Evolutionary conservation across 2,329 filamentous ascomycete species (phyloP), one percentile per base, ranked within the genome.

Genomic region (Chrysoporthe puriensis): DNA sequence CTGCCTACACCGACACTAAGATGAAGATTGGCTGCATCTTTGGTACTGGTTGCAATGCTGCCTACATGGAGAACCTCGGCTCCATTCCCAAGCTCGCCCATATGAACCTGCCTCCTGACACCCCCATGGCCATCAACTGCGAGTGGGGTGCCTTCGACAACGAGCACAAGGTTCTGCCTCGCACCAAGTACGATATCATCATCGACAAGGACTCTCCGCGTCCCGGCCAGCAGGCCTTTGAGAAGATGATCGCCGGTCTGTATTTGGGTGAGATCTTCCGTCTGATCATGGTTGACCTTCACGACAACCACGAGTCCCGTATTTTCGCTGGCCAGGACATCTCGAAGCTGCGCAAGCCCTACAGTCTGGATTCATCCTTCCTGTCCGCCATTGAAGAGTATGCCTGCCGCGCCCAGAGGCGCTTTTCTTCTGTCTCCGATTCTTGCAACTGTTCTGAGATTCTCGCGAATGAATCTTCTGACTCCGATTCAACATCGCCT

Each of bases 21-120:
- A 96, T 97, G 88, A 94, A 90, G 81, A 96, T 98, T 75, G 96
- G 96, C 66, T 97, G 95, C 80, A 99, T 99, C 77, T 99, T 99
- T 75, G 96, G 96, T 74, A 99, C 96, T 14, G 96, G 96, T 69
- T 97, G 96, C 83, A 99, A 99, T 76, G 96, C 95, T 52, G 96
- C 96, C 50, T 99, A 99, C 83, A 97, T 99, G 91, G 96, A 99
- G 81, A 82, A 96, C 75, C 92, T 88, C 71, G 94, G 93, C 72
- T 92, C 91, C 14, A 93, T 99, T 72, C 95, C 94, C 72, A 99
- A 99, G 85, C 88, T 99, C 65, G 93, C 91, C 13, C 89, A 97
- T 81, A 87, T 97, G 85, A 96, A 96, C 75, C 87, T 98, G 48
- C 91, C 94, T 62, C 84, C 93, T 0, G 90, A 96, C 70, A 89